Percentiles rank a stretch among this genome's conserved stretches.
phyloP scores from a whole-genome alignment of 1,139 yeast genomes.

The Yamadazyma aaseri region DNA sequence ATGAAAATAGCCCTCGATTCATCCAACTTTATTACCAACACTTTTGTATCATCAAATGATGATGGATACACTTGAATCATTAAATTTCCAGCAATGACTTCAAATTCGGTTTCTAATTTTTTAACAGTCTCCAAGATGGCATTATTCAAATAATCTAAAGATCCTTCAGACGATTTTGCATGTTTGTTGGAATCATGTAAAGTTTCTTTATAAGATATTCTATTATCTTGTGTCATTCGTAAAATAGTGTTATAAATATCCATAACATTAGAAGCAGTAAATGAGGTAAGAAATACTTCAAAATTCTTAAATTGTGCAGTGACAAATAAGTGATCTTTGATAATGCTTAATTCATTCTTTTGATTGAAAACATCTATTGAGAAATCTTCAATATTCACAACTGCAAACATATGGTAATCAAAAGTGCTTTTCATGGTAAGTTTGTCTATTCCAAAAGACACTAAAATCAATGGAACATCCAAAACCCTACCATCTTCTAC shows the following conservation, averaged over 20 bases:
- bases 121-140: conserved; percentile 40
- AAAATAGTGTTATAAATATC: conserved; percentile 73
- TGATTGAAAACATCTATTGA: conserved; percentile 68
- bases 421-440: conserved; percentile 64
- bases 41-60: conserved; percentile 72
- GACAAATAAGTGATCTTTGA: conserved; percentile 64
- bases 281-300: conserved; percentile 69
- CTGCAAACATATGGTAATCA: conserved; percentile 81
- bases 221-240: conserved; percentile 73
- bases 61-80: conserved; percentile 74
- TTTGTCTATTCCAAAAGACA: conserved; percentile 56
- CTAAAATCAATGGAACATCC: conserved; percentile 66
- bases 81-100: conserved; percentile 55
- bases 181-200: conserved; percentile 48
- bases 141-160: conserved; percentile 22
- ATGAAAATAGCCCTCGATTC: conserved; percentile 60
- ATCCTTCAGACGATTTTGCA: conserved; percentile 1
- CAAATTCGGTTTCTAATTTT: conserved; percentile 57
- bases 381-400: conserved; percentile 51
- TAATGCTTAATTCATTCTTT: conserved; percentile 43
- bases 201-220: conserved; percentile 71
- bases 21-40: conserved; percentile 60
- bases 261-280: conserved; percentile 77
- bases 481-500: conserved; percentile 37
- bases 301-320: conserved; percentile 54